A percentile compares a stretch with the other conserved stretches of the same genome.
phyloP scores from a whole-genome alignment of 805 yeast species.

The Spathaspora passalidarum region DNA sequence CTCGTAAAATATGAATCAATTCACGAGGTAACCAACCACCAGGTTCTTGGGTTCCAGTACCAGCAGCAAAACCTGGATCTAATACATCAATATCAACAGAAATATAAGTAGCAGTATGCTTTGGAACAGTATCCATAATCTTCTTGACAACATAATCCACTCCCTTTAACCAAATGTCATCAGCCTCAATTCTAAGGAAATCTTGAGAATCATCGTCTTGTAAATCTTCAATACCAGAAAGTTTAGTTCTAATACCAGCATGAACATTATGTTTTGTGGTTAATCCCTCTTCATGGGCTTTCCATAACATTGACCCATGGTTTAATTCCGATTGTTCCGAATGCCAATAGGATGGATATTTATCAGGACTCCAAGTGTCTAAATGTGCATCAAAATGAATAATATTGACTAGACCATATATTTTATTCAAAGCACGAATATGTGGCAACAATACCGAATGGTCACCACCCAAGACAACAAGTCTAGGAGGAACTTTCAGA shows the following conservation, averaged over 20 bases:
- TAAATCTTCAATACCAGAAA: conserved; percentile 63
- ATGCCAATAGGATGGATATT: conserved; percentile 63
- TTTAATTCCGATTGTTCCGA: conserved; percentile 60
- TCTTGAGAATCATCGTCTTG: conserved; percentile 66
- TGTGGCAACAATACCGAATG: conserved; percentile 76
- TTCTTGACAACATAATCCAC: conserved; percentile 53
- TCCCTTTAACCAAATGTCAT: conserved; percentile 71
- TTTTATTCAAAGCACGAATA: conserved; percentile 56
- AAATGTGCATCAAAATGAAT: conserved; percentile 85
- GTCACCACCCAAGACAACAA: conserved; percentile 79
- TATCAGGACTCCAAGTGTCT: conserved; percentile 76
- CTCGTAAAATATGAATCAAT: conserved; percentile 45
- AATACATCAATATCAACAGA: conserved; percentile 73
- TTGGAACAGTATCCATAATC: conserved; percentile 54
- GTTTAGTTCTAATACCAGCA: conserved; percentile 73
- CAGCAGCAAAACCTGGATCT: conserved; percentile 57
- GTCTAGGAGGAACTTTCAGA: conserved; percentile 48
- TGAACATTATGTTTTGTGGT: conserved; percentile 60
- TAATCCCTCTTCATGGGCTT: conserved; percentile 69
- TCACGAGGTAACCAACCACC: conserved; percentile 60
- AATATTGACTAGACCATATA: conserved; percentile 67
- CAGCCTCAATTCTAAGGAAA: conserved; percentile 67
- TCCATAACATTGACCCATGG: conserved; percentile 87
- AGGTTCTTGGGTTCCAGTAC: conserved; percentile 59
- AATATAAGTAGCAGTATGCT: conserved; percentile 66